phyloP scores from a whole-genome alignment of 345 rosid genomes.

The Camelina neglecta region DNA sequence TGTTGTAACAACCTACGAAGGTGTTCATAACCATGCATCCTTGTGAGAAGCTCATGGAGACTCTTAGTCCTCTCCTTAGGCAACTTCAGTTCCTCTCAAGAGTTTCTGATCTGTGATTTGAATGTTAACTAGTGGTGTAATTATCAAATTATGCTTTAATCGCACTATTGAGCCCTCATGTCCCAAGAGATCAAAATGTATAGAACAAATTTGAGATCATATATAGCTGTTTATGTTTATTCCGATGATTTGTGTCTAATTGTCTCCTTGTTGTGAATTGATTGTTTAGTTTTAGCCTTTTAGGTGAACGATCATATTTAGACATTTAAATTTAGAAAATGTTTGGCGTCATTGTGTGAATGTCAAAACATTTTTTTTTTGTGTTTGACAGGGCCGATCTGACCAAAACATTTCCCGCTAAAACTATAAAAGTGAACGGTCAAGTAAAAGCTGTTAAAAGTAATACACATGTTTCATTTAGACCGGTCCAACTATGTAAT shows the following conservation, averaged over 20 bases:
- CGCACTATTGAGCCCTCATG: conserved; percentile 19
- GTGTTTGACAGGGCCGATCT: no score
- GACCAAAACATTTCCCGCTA: neutral
- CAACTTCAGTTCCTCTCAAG: conserved; percentile 86
- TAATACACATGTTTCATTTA: neutral
- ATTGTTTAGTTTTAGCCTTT: neutral
- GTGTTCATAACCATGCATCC: conserved; percentile 76
- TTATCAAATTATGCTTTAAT: conserved; percentile 21
- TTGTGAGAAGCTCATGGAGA: conserved; percentile 90
- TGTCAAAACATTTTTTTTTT: neutral
- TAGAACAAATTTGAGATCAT: conserved; percentile 14
- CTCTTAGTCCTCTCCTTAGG: conserved; percentile 84
- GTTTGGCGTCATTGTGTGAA: neutral
- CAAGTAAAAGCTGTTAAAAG: neutral
- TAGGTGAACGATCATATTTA: conserved; percentile 21
- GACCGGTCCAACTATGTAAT: neutral
- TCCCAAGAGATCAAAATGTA: conserved; percentile 32
- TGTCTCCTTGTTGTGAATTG: neutral
- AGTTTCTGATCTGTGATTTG: conserved; percentile 39
- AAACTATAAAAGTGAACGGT: neutral
- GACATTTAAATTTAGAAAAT: neutral
- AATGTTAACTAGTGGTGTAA: conserved; percentile 25
- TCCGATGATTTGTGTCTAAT: neutral
- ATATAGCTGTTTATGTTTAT: conserved; percentile 2
- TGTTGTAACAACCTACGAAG: conserved; percentile 86